Base-by-base conservation (phyloP, 108 stramenopile genomes). In the Cylindrotheca closterium region DNA sequence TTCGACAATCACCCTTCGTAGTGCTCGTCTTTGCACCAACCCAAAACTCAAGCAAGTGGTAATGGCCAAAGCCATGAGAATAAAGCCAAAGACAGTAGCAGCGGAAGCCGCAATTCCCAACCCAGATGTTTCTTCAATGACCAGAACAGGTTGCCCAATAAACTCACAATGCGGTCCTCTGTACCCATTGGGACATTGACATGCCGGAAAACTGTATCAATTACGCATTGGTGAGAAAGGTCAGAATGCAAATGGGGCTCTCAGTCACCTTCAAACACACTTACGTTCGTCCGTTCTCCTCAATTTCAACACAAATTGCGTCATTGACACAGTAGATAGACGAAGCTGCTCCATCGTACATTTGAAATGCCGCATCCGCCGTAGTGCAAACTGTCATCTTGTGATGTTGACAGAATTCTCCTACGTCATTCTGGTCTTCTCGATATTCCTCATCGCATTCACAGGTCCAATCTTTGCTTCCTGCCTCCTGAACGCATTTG, bases 161-260 rank as follows among this genome's bases (percentile, higher is more conserved):
- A 67, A 23, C 32, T 67, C 65, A n/a, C 65, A 67, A 31, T 67
- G 65, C 5, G 65, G 55, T 0, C 65, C 65, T 18, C 55, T 67
- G 21, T 57, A 67, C 47, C 25, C 32, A 1, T 25, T 8, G n/a
- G 54, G 65, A 34, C 65, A 67, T 33, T 48, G 8, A 48, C 65
- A 67, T 7, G 46, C 55, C 26, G 65, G 65, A 56, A 53, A 67
- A 1, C 63, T 52, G 15, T 7, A 42, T 42, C 37, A 42, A 15
- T 42, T 7, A 42, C 37, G 37, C 15, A 15, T n/a, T 29, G 17
- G n/a, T 3, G 31, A n/a, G 37, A 26, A 60, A 5, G 47, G 4
- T 52, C 24, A 60, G 45, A 2, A 46, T 7, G 26, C 22, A 46
- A 28, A 5, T 56, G 1, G 22, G 2, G 30, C 1, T 1, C 29